phyloP scores from a whole-genome alignment of 2,329 filamentous ascomycete genomes.

The Apiospora aurea region DNA sequence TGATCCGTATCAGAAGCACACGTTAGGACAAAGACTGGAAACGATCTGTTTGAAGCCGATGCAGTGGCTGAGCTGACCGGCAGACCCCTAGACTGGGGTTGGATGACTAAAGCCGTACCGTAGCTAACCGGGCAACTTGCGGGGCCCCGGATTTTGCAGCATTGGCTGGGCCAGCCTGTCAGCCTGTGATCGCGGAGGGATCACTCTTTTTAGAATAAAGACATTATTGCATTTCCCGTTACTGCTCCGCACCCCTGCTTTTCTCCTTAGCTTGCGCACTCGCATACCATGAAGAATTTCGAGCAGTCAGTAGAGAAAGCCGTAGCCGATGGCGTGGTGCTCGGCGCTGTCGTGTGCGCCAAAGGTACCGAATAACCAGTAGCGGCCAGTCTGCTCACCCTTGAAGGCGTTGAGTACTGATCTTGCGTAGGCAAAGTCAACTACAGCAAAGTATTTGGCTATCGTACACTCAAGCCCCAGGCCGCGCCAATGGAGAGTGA shows the following conservation, averaged over 20 bases:
- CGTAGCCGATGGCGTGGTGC: conserved; percentile 26
- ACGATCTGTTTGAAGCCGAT: not conserved
- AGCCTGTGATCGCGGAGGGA: not conserved
- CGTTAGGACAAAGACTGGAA: not conserved
- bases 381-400: not conserved
- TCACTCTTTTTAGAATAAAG: not conserved
- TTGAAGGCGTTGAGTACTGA: not conserved
- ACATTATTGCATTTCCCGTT: not conserved
- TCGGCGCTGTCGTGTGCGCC: conserved; percentile 31
- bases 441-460: conserved; percentile 29
- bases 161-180: not conserved
- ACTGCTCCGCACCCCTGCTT: not conserved
- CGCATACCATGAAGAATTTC: conserved; percentile 28
- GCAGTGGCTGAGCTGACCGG: not conserved
- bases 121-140: conserved; percentile 2
- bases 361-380: conserved; percentile 24
- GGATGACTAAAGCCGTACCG: not conserved
- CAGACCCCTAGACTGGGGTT: conserved; percentile 1
- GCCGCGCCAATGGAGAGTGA: conserved; percentile 32
- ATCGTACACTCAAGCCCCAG: conserved; percentile 22
- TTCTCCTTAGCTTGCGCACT: no score
- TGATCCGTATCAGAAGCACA: not conserved
- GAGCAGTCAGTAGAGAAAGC: conserved; percentile 29
- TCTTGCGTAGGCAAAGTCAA: conserved; percentile 30
- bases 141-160: conserved; percentile 1